These are phyloP conservation scores for Musa itinerans DNA, from an alignment of 176 grass and related monocot species.

Conservation along the genomic window DNA sequence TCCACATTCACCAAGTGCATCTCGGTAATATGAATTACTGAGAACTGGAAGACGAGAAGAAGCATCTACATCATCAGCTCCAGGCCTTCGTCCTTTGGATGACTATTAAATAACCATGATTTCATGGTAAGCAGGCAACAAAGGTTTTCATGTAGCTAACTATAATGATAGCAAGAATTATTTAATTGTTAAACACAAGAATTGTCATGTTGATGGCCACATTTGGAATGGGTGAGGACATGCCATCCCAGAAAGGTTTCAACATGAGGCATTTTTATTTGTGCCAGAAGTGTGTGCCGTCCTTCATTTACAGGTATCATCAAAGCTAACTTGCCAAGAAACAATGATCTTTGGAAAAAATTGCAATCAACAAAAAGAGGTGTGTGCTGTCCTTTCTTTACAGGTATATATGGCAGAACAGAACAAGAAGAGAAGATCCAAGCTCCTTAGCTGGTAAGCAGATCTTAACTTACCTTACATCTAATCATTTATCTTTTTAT, in stretches of 20 bases:
- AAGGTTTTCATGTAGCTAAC: neutral
- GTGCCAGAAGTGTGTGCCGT: too few relatives aligned
- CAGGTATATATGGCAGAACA: too few relatives aligned
- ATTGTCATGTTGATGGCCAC: too few relatives aligned
- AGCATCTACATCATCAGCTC: slow-evolving; percentile 91
- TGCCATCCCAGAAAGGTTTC: too few relatives aligned
- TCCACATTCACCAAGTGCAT: slow-evolving; percentile 91
- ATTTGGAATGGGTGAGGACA: too few relatives aligned
- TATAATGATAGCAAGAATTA: too few relatives aligned
- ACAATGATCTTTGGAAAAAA: too few relatives aligned
- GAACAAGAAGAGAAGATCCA: neutral
- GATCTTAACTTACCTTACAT: neutral
- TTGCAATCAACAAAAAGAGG: neutral
- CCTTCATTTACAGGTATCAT: too few relatives aligned
- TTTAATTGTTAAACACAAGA: neutral
- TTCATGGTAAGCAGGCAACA: neutral
- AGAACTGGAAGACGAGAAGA: slow-evolving; percentile 90
- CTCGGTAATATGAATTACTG: slow-evolving; percentile 71
- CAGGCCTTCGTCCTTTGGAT: slow-evolving; percentile 83
- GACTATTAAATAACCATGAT: slow-evolving; percentile 27
- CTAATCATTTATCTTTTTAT: neutral
- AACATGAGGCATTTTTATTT: too few relatives aligned
- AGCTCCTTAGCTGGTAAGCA: neutral
- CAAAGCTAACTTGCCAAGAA: too few relatives aligned
- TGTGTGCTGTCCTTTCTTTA: neutral